Percentiles rank a stretch among this genome's conserved stretches.
Conservation (phyloP, 1,284 basidiomycete genomes). For the Phellinidium pouzarii region DNA sequence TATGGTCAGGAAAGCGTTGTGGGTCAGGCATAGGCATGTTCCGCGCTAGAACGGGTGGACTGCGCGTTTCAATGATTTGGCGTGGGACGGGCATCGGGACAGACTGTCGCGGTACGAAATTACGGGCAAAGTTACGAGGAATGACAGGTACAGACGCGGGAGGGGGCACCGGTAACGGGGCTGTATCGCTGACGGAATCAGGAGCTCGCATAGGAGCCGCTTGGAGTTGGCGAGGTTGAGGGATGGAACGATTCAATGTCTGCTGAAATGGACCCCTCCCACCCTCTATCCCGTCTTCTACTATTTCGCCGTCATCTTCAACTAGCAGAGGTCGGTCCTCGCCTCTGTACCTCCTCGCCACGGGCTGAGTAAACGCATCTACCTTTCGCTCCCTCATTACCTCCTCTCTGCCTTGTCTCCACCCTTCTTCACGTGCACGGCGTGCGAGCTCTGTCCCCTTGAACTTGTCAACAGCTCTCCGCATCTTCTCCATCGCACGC, state of each 20-base stretch:
- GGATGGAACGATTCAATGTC: neutral
- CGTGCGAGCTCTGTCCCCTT: constrained; percentile 41
- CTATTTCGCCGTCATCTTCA: constrained; percentile 6
- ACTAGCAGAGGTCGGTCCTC: neutral
- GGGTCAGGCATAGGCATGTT: neutral
- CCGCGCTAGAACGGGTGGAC: neutral
- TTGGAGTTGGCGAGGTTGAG: neutral
- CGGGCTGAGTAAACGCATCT: neutral
- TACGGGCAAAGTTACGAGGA: neutral
- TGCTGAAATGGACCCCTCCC: neutral
- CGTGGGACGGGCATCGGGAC: neutral
- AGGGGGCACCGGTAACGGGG: constrained; percentile 7
- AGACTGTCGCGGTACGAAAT: neutral
- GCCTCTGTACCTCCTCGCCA: neutral
- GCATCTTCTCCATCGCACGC: constrained; percentile 37
- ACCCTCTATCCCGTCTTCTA: neutral
- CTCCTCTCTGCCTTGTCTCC: constrained; percentile 45
- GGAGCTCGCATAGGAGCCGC: neutral
- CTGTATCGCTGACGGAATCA: neutral
- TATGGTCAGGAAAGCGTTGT: constrained; percentile 12
- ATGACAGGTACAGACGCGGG: constrained; percentile 8
- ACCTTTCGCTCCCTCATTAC: constrained; percentile 35
- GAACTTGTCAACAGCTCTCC: constrained; percentile 40
- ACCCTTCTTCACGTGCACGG: constrained; percentile 47
- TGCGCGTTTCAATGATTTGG: neutral